These are phyloP conservation scores for Penicillium sp. DNA, from an alignment of 2,329 filamentous ascomycete genomes.

Conservation along the genomic window DNA sequence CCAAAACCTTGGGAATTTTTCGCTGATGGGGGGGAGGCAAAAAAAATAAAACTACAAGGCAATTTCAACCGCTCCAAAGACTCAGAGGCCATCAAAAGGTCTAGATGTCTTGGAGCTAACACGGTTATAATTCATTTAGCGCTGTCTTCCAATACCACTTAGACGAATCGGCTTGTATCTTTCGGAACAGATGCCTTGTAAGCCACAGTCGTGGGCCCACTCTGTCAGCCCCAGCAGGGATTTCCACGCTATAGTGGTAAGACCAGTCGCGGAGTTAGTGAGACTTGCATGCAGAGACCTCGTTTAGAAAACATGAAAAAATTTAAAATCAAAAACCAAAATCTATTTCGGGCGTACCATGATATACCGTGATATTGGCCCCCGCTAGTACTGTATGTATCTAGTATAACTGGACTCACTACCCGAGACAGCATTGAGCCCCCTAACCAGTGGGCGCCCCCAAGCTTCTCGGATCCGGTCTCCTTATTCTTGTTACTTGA, in stretches of 20 bases:
- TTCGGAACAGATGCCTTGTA: background rate
- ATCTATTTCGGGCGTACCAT: background rate
- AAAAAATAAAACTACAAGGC: background rate
- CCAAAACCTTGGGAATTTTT: background rate
- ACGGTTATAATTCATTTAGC: background rate
- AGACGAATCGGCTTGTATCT: background rate
- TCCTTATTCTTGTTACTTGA: background rate
- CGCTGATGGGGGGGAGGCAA: background rate
- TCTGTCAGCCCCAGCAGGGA: background rate
- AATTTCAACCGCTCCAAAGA: background rate
- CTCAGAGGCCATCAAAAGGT: background rate
- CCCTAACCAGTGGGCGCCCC: background rate
- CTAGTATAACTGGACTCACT: background rate
- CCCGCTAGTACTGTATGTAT: background rate
- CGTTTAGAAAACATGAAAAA: background rate
- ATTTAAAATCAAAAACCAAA: background rate
- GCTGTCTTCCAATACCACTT: background rate
- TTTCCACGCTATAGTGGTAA: background rate
- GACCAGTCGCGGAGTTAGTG: background rate
- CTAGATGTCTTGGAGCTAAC: background rate
- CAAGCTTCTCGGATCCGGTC: background rate
- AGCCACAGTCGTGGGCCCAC: background rate
- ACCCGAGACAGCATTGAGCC: background rate
- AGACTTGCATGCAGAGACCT: constrained; percentile 1
- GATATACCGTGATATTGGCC: background rate